Base-by-base conservation (phyloP, 1,284 basidiomycete genomes). In the Porodaedalea pini region DNA sequence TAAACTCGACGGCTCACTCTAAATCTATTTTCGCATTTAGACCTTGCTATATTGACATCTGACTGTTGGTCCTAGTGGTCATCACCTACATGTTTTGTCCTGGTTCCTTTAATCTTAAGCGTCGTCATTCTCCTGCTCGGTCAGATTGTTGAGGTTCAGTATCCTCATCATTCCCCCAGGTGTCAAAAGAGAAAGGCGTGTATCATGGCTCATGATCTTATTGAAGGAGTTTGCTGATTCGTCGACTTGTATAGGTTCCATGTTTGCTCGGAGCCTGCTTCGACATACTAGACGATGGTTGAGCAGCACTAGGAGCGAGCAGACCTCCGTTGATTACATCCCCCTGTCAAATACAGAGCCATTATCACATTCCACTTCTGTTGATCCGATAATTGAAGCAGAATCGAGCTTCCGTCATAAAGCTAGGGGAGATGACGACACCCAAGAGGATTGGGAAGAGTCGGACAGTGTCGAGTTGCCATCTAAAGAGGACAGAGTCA, bases 401-500 rank as follows among this genome's bases (percentile, higher is more conserved):
- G 40, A 36, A 10, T 2, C 51, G 27, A 34, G 3, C 21, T n/a
- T n/a, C 27, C 36, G 39, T 13, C 36, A 43, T 29, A 49, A 23
- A 29, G 44, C 19, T 19, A 2, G 17, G 5, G 19, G 17, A 43
- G 31, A 43, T 19, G 27, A 41, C 4, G 52, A 54, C 17, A 10
- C 8, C 8, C 6, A 29, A 29, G 40, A 45, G 21, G 51, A 34
- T 13, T 17, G 7, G 31, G 57, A 54, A 21, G 23, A 27, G 8
- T 41, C 45, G 21, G 73, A 76, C 47, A 73, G 74, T 6, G 78
- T 76, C 2, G 75, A 78, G 40, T 73, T 72, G 25, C 81, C 82
- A 36, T 82, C 80, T 17, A 74, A 77, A 57, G 74, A 79, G 51
- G 80, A 82, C 57, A 66, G 76, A 21, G 67, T 67, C 17, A 78